Percentiles rank a stretch among this genome's conserved stretches.
Conservation (phyloP, 2,329 filamentous ascomycete genomes). For the Madurella mycetomatis region DNA sequence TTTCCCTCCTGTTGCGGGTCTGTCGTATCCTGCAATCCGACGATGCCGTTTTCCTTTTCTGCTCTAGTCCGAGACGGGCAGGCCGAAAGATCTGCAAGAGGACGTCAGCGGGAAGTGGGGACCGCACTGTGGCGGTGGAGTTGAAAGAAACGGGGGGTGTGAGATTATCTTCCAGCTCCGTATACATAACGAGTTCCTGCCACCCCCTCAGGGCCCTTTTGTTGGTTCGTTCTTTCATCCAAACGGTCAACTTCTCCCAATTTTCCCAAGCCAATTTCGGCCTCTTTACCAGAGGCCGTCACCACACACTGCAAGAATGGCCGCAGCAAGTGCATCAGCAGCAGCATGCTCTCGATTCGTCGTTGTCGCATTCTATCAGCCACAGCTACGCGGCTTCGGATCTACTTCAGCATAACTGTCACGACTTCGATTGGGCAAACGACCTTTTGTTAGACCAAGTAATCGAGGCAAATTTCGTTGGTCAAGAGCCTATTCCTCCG, state of each 20-base stretch:
- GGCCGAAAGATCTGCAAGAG: too few species aligned
- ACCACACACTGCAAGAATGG: conserved; percentile 30
- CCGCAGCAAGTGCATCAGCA: conserved; percentile 21
- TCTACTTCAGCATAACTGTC: conserved; percentile 2
- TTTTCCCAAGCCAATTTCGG: conserved; percentile 18
- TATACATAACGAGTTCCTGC: background rate
- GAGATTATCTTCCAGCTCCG: too few species aligned
- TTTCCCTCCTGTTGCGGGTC: too few species aligned
- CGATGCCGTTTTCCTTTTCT: too few species aligned
- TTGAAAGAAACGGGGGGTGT: too few species aligned
- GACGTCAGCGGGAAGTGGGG: too few species aligned
- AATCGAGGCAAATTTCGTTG: background rate
- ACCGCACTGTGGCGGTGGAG: too few species aligned
- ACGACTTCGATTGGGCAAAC: conserved; percentile 15
- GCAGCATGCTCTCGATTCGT: conserved; percentile 20
- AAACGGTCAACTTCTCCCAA: background rate
- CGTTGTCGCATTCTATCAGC: conserved; percentile 21
- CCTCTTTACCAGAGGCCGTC: conserved; percentile 30
- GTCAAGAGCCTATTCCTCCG: background rate
- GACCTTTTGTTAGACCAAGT: conserved; percentile 11
- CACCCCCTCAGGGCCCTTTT: background rate
- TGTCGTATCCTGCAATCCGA: too few species aligned
- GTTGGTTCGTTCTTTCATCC: conserved; percentile 2
- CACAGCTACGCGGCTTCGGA: conserved; percentile 16
- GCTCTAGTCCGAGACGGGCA: too few species aligned